Evolutionary conservation across 1,284 basidiomycete species (phyloP).

Genomic region (Pterula multifida): DNA sequence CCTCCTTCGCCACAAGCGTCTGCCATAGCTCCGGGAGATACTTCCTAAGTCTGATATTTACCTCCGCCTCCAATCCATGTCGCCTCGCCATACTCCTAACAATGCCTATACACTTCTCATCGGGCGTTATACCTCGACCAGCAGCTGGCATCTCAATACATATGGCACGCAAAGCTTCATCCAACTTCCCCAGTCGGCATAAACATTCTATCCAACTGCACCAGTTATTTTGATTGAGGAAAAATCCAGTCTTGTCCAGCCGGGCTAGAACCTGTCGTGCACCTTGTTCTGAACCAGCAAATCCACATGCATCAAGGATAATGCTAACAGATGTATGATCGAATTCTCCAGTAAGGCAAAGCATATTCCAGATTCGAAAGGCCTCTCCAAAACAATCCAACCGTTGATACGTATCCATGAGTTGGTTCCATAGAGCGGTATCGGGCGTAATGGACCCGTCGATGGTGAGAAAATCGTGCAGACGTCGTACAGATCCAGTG

Average conservation of each 20-base stretch:
- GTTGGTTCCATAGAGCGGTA: constrained; percentile 67
- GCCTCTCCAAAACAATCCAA: constrained; percentile 61
- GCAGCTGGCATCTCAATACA: constrained; percentile 45
- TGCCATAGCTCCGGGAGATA: constrained; percentile 47
- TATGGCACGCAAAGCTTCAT: constrained; percentile 58
- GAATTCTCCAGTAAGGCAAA: constrained; percentile 46
- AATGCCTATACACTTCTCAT: constrained; percentile 35
- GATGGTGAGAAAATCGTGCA: constrained; percentile 71
- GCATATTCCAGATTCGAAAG: constrained; percentile 71
- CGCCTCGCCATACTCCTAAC: constrained; percentile 41
- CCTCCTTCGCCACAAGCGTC: constrained; percentile 15
- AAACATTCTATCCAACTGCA: constrained; percentile 81
- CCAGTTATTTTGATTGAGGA: constrained; percentile 57
- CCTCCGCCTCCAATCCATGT: constrained; percentile 29
- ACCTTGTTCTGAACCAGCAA: constrained; percentile 35
- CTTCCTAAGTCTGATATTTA: constrained; percentile 33
- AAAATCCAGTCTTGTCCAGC: constrained; percentile 37
- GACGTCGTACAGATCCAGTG: constrained; percentile 42
- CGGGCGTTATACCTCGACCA: constrained; percentile 24
- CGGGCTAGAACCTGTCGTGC: constrained; percentile 41
- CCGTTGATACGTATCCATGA: constrained; percentile 86
- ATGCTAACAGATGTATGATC: constrained; percentile 67
- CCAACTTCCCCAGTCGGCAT: constrained; percentile 55
- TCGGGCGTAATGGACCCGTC: constrained; percentile 71
- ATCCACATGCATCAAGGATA: constrained; percentile 76